phyloP scores from a whole-genome alignment of 345 rosid species.

The Salix koriyanagi region DNA sequence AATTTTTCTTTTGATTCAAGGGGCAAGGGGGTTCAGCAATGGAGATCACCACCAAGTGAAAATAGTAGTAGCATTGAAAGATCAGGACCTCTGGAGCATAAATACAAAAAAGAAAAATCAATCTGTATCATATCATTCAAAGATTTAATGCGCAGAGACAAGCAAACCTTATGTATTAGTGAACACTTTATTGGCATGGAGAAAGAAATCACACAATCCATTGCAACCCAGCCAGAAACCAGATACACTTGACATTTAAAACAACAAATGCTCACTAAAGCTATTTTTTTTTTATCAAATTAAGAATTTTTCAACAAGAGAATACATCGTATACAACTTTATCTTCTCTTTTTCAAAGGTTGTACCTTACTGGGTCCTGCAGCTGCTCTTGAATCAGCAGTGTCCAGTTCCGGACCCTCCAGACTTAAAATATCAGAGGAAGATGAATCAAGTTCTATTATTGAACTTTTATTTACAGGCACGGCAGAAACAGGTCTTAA shows the following conservation, averaged over 20 bases:
- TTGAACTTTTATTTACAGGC: conserved; percentile 48
- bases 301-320: too few relatives aligned
- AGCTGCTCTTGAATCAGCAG: conserved; percentile 54
- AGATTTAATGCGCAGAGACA: not conserved
- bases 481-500: conserved; percentile 45
- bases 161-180: not conserved
- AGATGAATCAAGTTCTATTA: conserved; percentile 74
- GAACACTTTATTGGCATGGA: not conserved
- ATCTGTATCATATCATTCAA: not conserved
- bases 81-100: too few relatives aligned
- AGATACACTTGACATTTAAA: too few relatives aligned
- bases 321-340: too few relatives aligned
- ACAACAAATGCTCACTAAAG: too few relatives aligned
- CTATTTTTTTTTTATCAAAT: too few relatives aligned
- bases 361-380: conserved; percentile 51
- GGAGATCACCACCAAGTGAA: too few relatives aligned
- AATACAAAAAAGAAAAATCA: too few relatives aligned
- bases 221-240: too few relatives aligned
- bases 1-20: not conserved
- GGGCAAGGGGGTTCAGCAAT: too few relatives aligned
- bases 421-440: conserved; percentile 49
- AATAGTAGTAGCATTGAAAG: too few relatives aligned
- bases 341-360: not conserved
- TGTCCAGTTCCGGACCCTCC: conserved; percentile 57
- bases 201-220: too few relatives aligned